These are phyloP conservation scores for Sextonia rubra DNA, from an alignment of 164 flowering plant species.

Conservation along the genomic window DNA sequence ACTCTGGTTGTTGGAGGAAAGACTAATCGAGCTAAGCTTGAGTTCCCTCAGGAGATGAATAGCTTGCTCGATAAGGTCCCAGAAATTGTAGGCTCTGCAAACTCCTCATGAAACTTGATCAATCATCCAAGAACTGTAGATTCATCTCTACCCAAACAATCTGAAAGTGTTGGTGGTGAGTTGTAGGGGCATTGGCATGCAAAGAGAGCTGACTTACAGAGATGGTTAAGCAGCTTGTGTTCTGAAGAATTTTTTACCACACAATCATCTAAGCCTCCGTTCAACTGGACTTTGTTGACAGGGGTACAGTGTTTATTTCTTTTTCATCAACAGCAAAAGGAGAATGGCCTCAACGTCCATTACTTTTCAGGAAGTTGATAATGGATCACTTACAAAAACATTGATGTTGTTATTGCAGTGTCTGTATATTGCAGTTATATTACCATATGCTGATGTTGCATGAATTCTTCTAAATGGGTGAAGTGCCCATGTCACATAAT, in stretches of 20 bases:
- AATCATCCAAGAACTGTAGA: background rate
- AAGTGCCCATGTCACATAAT: no score
- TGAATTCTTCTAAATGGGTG: no score
- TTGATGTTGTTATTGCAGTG: no score
- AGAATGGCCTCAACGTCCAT: background rate
- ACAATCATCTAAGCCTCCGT: background rate
- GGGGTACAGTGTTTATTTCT: background rate
- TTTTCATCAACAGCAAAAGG: background rate
- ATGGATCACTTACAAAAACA: background rate
- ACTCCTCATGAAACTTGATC: slow-evolving; percentile 14
- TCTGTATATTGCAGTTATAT: no score
- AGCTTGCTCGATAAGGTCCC: slow-evolving; percentile 77
- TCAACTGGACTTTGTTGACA: background rate
- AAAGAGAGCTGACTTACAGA: background rate
- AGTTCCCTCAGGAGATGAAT: slow-evolving; percentile 75
- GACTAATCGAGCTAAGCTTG: slow-evolving; percentile 80
- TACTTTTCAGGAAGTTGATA: background rate
- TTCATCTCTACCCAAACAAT: slow-evolving; percentile 18
- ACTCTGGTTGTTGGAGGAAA: slow-evolving; percentile 79
- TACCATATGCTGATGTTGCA: no score
- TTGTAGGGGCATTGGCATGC: background rate
- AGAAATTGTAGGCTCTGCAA: slow-evolving; percentile 51
- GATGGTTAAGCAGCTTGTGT: background rate
- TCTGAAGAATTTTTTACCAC: slow-evolving; percentile 3
- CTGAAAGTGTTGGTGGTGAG: slow-evolving; percentile 29